phyloP scores from a whole-genome alignment of 2,329 filamentous ascomycete genomes.

The Westerdykella aurantiaca region DNA sequence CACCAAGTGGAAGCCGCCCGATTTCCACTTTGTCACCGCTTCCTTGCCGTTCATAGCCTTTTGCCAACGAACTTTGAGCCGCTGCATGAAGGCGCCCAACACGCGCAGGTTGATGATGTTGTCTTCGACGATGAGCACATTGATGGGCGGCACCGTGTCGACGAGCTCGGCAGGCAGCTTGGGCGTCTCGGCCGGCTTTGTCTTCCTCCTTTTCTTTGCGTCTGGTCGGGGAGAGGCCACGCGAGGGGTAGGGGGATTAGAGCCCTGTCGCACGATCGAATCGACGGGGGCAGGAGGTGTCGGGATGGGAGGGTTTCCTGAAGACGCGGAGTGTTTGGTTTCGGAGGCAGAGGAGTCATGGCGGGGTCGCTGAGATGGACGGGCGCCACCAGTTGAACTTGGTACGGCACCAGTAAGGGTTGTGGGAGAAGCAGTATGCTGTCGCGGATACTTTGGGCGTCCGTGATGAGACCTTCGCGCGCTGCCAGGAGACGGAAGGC shows the following conservation, averaged over 20 bases:
- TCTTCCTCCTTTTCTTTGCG: constrained; percentile 43
- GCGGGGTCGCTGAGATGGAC: constrained; percentile 29
- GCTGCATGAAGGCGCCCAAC: constrained; percentile 90
- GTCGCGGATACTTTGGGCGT: constrained; percentile 59
- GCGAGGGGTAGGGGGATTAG: constrained; percentile 46
- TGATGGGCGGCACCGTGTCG: constrained; percentile 88
- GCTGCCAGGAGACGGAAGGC: constrained; percentile 76
- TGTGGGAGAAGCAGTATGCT: constrained; percentile 78
- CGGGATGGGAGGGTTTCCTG: constrained; percentile 48
- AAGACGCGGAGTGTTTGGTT: constrained; percentile 35
- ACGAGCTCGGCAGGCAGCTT: constrained; percentile 55
- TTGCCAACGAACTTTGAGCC: constrained; percentile 91
- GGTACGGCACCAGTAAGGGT: constrained; percentile 43
- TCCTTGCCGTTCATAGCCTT: constrained; percentile 95
- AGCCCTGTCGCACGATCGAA: constrained; percentile 39
- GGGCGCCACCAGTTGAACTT: constrained; percentile 36
- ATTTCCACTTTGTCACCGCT: constrained; percentile 87
- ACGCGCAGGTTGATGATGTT: constrained; percentile 96
- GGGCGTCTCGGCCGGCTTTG: constrained; percentile 33
- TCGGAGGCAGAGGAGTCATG: constrained; percentile 41
- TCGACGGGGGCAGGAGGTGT: constrained; percentile 47
- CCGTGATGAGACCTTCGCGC: constrained; percentile 54
- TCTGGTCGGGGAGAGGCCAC: constrained; percentile 46
- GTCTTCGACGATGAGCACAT: constrained; percentile 95
- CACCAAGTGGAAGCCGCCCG: constrained; percentile 89